Conservation (phyloP, 1,284 basidiomycete species). For the Meira miltonrushii region DNA sequence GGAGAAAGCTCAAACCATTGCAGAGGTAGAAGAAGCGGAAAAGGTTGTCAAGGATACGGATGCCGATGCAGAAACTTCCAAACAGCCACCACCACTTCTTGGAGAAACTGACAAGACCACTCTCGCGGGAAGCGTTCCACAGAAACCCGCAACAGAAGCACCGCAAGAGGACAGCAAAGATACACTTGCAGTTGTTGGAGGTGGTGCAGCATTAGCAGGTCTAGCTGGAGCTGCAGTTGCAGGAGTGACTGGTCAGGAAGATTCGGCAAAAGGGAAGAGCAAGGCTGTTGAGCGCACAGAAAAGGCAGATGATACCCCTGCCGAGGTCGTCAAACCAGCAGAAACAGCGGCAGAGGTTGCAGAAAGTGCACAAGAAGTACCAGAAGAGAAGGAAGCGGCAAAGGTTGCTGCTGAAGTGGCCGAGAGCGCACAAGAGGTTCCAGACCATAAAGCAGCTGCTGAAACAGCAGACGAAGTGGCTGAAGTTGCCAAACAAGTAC, state of each 20-base stretch:
- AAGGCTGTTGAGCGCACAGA: neutral
- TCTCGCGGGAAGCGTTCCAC: too few species aligned
- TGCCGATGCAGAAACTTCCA: neutral
- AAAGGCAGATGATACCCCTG: neutral
- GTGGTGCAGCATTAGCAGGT: neutral
- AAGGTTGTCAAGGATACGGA: neutral
- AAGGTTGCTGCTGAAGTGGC: conserved; percentile 3
- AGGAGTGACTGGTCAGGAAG: neutral
- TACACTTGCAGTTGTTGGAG: neutral
- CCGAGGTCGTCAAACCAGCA: neutral
- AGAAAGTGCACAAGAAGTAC: neutral
- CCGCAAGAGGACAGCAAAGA: too few species aligned
- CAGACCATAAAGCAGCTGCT: conserved; percentile 1
- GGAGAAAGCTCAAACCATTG: neutral
- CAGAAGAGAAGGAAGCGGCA: conserved; percentile 5
- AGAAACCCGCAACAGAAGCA: too few species aligned
- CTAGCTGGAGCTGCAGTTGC: neutral
- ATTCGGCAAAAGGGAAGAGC: neutral
- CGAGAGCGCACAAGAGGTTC: conserved; percentile 7
- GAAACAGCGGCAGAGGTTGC: conserved; percentile 1
- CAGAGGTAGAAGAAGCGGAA: neutral
- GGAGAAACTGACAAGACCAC: too few species aligned
- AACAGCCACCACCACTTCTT: too few species aligned
- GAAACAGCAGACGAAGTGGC: neutral
- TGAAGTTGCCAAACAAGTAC: neutral